Conservation (phyloP, 2,329 filamentous ascomycete species). For the Ophiostoma perfectum region DNA sequence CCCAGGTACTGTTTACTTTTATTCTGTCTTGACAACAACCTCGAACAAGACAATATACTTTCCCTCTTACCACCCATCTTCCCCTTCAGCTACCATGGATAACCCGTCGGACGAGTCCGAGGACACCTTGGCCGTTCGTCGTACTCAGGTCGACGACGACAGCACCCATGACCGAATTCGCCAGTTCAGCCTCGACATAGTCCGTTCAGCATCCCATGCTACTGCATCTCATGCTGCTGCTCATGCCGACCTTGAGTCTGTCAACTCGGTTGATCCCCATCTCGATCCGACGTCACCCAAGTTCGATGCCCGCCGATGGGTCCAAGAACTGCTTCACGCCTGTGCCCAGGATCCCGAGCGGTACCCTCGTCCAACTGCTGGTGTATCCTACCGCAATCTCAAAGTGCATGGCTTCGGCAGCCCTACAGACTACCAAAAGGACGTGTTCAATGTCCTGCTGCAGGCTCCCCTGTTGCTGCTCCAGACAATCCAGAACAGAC, state of each 20-base stretch:
- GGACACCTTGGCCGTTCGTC: background rate
- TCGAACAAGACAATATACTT: background rate
- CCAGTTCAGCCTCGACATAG: conserved; percentile 25
- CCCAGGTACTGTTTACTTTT: background rate
- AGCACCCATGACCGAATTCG: conserved; percentile 19
- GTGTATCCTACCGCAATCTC: conserved; percentile 61
- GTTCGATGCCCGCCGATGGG: conserved; percentile 44
- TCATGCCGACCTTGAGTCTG: background rate
- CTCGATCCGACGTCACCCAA: conserved; percentile 42
- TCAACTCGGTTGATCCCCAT: conserved; percentile 24
- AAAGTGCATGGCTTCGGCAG: conserved; percentile 63
- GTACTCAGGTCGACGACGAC: background rate
- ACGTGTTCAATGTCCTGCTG: conserved; percentile 57
- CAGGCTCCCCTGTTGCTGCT: conserved; percentile 40
- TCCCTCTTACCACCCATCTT: background rate
- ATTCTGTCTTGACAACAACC: background rate
- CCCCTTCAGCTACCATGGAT: too few relatives aligned
- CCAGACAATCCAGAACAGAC: conserved; percentile 47
- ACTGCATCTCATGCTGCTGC: conserved; percentile 13
- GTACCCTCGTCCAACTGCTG: conserved; percentile 40
- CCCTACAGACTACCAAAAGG: conserved; percentile 64
- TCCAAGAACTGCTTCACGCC: conserved; percentile 41
- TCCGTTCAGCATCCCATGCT: conserved; percentile 21
- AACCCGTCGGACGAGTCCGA: background rate
- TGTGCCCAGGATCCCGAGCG: conserved; percentile 33